Conservation (phyloP, 202 grass and related monocot species). For the Setaria viridis region DNA sequence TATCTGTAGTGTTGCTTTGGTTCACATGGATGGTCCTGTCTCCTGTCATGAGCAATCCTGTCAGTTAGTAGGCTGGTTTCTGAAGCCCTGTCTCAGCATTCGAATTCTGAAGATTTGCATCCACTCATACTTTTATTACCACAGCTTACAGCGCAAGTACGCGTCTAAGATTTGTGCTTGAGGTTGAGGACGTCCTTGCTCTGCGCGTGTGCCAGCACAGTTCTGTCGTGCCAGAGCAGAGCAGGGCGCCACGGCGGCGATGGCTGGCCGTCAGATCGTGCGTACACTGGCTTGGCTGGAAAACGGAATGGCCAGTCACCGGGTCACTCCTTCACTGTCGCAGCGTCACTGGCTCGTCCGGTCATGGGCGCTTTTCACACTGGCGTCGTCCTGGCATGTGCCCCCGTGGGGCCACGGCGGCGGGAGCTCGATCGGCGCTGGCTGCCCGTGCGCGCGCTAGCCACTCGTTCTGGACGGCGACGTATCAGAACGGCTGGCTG, state of each 20-base stretch:
- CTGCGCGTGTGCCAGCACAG: constrained; percentile 23
- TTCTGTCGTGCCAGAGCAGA: neutral
- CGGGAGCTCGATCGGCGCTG: too few relatives aligned
- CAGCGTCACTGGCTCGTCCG: neutral
- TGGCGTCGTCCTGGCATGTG: neutral
- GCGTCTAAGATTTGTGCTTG: neutral
- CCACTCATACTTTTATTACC: neutral
- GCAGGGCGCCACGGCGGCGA: neutral
- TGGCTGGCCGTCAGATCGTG: constrained; percentile 1
- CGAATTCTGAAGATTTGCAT: constrained; percentile 7
- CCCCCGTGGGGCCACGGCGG: too few relatives aligned
- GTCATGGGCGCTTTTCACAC: neutral
- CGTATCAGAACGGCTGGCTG: neutral
- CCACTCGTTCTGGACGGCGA: neutral
- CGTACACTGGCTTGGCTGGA: constrained; percentile 20
- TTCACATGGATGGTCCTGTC: constrained; percentile 7
- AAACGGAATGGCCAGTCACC: neutral
- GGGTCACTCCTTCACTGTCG: neutral
- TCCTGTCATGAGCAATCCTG: constrained; percentile 4
- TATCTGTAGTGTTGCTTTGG: neutral
- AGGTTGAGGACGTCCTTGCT: neutral
- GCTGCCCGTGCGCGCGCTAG: too few relatives aligned
- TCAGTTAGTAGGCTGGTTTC: constrained; percentile 14
- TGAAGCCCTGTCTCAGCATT: constrained; percentile 7
- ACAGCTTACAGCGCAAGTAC: constrained; percentile 8